Evolutionary conservation across 176 grass and related monocot genomes (phyloP).

Genomic region (Hordeum marinum): DNA sequence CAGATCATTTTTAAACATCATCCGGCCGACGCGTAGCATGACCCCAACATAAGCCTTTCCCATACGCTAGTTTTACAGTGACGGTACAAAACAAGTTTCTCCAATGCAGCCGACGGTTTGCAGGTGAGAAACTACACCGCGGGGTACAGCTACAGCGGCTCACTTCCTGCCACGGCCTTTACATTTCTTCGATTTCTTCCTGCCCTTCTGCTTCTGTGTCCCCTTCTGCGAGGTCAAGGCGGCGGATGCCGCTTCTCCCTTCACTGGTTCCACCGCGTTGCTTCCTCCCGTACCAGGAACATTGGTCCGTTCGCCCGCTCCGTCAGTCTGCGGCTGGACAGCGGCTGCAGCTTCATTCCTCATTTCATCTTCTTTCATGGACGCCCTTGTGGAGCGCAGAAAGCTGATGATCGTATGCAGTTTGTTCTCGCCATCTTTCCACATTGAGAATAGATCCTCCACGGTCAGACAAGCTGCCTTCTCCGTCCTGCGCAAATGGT

Average conservation of each 20-base stretch:
- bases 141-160: not conserved
- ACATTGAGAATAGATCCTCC: slow-evolving; percentile 19
- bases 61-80: not conserved
- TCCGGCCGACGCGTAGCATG: no score
- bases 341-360: not conserved
- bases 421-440: slow-evolving; percentile 34
- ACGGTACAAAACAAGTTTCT: not conserved
- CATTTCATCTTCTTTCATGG: not conserved
- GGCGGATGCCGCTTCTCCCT: not conserved
- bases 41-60: not conserved
- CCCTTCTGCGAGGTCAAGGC: not conserved
- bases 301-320: not conserved
- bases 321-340: not conserved
- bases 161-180: slow-evolving; percentile 23
- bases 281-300: not conserved
- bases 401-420: slow-evolving; percentile 22
- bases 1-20: no score
- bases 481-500: not conserved
- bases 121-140: not conserved
- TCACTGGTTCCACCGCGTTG: not conserved
- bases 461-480: not conserved
- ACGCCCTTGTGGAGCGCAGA: slow-evolving; percentile 8
- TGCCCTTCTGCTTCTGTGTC: slow-evolving; percentile 18
- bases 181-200: slow-evolving; percentile 11
- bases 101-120: not conserved